Conservation (phyloP, 2,329 filamentous ascomycete genomes). For the Hirsutella thompsonii region DNA sequence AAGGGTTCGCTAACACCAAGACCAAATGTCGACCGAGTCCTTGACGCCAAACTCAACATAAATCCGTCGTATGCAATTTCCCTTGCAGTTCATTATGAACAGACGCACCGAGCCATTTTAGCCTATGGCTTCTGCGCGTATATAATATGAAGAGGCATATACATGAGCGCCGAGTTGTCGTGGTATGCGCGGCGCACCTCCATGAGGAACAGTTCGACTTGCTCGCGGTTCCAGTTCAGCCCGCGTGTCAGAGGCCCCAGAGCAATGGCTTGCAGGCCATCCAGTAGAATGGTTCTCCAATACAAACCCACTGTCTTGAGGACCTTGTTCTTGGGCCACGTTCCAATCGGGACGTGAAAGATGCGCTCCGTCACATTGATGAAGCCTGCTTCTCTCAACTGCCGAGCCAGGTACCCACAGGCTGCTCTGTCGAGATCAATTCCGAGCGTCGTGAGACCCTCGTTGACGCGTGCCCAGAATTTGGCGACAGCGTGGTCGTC, state of each 20-base stretch:
- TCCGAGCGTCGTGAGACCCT: slow-evolving; percentile 29
- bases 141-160: slow-evolving; percentile 42
- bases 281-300: slow-evolving; percentile 35
- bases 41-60: not conserved
- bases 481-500: slow-evolving; percentile 26
- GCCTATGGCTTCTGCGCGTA: slow-evolving; percentile 36
- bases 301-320: slow-evolving; percentile 38
- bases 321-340: slow-evolving; percentile 37
- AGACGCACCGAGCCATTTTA: not conserved
- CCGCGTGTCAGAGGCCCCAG: slow-evolving; percentile 38
- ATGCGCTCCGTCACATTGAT: slow-evolving; percentile 35
- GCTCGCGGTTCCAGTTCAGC: slow-evolving; percentile 31
- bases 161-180: slow-evolving; percentile 30
- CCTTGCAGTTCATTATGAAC: not conserved
- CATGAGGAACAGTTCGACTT: slow-evolving; percentile 35
- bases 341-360: slow-evolving; percentile 40
- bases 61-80: too few species aligned
- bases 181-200: slow-evolving; percentile 34
- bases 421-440: slow-evolving; percentile 32
- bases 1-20: too few species aligned
- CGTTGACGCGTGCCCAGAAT: slow-evolving; percentile 32
- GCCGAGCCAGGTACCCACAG: slow-evolving; percentile 24
- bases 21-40: too few species aligned
- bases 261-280: slow-evolving; percentile 37
- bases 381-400: slow-evolving; percentile 38